Evolutionary conservation across 306 rosid genomes (phyloP).

Genomic region (Gynostemma pentaphyllum): DNA sequence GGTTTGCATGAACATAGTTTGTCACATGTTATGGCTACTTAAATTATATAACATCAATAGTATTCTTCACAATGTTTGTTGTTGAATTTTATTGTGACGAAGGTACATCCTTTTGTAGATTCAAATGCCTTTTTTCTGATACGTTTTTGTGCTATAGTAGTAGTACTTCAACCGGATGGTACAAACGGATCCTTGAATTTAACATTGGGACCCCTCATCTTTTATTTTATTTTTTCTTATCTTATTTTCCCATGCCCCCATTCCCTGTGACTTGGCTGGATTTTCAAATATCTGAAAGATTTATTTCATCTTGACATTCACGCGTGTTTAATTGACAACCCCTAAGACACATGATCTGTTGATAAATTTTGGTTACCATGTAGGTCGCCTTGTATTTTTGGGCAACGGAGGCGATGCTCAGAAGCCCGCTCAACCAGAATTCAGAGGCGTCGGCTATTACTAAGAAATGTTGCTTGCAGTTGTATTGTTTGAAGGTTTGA

Average conservation of each 20-base stretch:
- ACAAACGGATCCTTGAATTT: neutral
- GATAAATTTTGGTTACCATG: slow-evolving; percentile 7
- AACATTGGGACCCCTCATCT: neutral
- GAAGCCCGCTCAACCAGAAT: slow-evolving; percentile 21
- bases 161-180: neutral
- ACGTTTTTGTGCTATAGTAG: neutral
- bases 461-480: slow-evolving; percentile 11
- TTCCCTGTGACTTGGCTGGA: neutral
- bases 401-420: slow-evolving; percentile 36
- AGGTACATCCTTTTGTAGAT: neutral
- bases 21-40: neutral
- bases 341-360: neutral
- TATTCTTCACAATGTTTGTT: neutral
- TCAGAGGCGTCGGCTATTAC: slow-evolving; percentile 53
- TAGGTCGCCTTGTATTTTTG: slow-evolving; percentile 77
- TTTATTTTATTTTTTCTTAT: neutral
- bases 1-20: neutral
- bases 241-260: neutral
- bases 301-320: neutral
- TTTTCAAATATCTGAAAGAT: neutral
- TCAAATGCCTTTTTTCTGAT: neutral
- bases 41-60: neutral
- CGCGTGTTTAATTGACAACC: neutral
- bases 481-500: neutral
- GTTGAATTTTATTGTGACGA: neutral